Evolutionary conservation across 495 filamentous ascomycete genomes (phyloP).

Genomic region (Podospora sp.): DNA sequence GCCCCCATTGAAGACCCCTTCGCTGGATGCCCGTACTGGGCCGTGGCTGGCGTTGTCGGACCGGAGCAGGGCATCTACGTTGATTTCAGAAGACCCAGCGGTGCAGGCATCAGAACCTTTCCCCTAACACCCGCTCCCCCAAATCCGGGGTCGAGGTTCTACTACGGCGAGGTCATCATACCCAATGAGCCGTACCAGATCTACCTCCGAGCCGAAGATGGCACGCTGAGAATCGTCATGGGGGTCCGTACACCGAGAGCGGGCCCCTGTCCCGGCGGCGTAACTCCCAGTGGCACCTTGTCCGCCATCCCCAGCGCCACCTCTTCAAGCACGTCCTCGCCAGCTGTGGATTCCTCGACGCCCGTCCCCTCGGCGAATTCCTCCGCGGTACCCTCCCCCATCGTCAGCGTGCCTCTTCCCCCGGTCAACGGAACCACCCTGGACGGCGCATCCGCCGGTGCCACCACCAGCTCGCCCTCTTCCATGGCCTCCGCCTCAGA

Average conservation of each 20-base stretch:
- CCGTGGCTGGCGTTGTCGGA: not conserved
- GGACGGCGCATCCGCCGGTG: not conserved
- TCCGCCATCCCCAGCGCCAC: not conserved
- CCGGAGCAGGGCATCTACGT: not conserved
- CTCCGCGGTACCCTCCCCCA: no score
- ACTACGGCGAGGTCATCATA: slow-evolving; percentile 1
- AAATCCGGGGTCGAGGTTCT: not conserved
- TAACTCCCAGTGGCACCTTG: not conserved
- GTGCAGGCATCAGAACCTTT: not conserved
- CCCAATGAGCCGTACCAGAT: not conserved
- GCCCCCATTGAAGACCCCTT: not conserved
- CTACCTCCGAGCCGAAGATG: slow-evolving; percentile 4
- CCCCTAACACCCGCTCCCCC: not conserved
- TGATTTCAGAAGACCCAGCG: slow-evolving; percentile 5
- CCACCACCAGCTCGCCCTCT: not conserved
- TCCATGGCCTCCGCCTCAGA: no score
- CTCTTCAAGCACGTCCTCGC: not conserved
- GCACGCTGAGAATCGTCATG: not conserved
- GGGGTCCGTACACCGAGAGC: not conserved
- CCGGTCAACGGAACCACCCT: no score
- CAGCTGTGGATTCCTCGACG: no score
- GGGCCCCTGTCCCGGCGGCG: not conserved
- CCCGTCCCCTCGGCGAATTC: no score
- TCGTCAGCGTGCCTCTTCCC: no score
- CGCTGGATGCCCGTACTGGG: not conserved